Evolutionary conservation across 164 flowering plant species (phyloP).

Genomic region (Stephania cephalantha): DNA sequence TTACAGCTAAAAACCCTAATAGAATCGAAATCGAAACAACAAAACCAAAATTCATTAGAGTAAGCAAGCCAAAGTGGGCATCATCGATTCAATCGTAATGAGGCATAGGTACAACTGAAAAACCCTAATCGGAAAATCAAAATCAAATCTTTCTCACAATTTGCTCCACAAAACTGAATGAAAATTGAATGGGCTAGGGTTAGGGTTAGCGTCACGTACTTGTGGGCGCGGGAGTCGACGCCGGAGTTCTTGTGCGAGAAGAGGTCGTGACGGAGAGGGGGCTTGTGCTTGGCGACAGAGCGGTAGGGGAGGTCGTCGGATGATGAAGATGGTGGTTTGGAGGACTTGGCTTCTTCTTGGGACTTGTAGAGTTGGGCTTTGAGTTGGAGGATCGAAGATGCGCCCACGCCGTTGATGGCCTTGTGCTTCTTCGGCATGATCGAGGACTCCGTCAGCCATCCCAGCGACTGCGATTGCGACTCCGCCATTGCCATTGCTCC

Average conservation of each 20-base stretch:
- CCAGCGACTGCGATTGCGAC: slow-evolving; percentile 43
- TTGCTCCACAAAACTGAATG: not conserved
- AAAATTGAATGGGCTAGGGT: not conserved
- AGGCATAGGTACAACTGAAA: not conserved
- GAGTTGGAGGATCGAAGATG: slow-evolving; percentile 81
- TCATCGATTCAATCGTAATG: not conserved
- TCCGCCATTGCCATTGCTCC: no score
- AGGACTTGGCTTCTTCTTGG: slow-evolving; percentile 64
- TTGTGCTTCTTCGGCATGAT: slow-evolving; percentile 86
- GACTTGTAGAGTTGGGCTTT: slow-evolving; percentile 93
- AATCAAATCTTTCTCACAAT: not conserved
- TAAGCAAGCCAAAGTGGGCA: not conserved
- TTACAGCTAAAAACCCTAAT: no score
- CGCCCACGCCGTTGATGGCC: slow-evolving; percentile 84
- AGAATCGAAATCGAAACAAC: not conserved
- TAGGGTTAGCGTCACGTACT: slow-evolving; percentile 29
- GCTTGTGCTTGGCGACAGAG: slow-evolving; percentile 49
- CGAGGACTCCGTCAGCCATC: slow-evolving; percentile 96
- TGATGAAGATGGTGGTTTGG: slow-evolving; percentile 35
- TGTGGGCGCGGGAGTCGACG: slow-evolving; percentile 73
- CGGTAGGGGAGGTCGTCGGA: slow-evolving; percentile 61
- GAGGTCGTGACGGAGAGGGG: slow-evolving; percentile 33
- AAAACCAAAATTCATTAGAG: not conserved
- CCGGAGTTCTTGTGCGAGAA: slow-evolving; percentile 76
- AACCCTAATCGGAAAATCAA: not conserved